A percentile compares a stretch with the other conserved stretches of the same genome.
Evolutionary conservation across 176 grass and related monocot genomes (phyloP).

Genomic region (Carex pumila): DNA sequence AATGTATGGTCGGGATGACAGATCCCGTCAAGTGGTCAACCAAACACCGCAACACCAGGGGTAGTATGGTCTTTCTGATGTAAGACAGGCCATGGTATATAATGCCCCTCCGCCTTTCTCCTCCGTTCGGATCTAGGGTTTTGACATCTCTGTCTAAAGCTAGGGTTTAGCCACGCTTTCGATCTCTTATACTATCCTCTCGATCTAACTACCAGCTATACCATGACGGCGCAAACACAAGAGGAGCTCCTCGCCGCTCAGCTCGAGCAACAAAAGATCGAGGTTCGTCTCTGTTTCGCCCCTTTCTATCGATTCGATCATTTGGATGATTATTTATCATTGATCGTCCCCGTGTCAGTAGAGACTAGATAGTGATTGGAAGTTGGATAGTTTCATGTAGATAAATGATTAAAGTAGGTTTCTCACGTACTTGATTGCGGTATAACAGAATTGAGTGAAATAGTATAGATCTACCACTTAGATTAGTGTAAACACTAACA

Average conservation of each 20-base stretch:
- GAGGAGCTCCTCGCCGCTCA: constrained; percentile 56
- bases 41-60: not conserved
- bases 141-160: not conserved
- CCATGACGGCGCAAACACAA: constrained; percentile 54
- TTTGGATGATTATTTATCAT: not conserved
- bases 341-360: not conserved
- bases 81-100: not conserved
- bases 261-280: constrained; percentile 61
- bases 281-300: constrained; percentile 1
- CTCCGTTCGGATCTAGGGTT: constrained; percentile 31
- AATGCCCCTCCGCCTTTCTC: not conserved
- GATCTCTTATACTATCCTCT: constrained; percentile 2
- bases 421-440: not conserved
- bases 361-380: not conserved
- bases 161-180: constrained; percentile 21
- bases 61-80: not conserved
- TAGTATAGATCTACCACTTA: not conserved
- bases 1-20: not conserved
- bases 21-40: not conserved
- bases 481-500: not conserved
- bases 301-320: not conserved
- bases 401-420: not conserved
- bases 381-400: not conserved
- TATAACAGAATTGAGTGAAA: not conserved
- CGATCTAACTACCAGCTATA: not conserved